Base-by-base conservation (phyloP, 202 grass and related monocot species). In the Schoenoplectus tabernaemontani region DNA sequence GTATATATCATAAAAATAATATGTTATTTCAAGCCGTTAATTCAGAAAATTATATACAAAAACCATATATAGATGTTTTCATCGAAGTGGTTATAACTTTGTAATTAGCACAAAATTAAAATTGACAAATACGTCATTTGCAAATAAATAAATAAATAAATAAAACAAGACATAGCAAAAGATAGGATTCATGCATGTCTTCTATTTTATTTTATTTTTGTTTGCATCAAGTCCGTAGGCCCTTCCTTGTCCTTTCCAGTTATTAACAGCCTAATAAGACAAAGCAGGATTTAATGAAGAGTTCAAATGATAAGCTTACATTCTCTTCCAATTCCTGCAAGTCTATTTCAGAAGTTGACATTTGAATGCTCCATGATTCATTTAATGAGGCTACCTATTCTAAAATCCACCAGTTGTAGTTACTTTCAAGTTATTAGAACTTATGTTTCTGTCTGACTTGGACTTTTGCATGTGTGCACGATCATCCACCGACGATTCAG, bases 291-390 rank as follows among this genome's bases (percentile, higher is more conserved):
- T 36, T 46, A 28, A 46, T 8, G 41, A 71, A 71, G 9, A 48
- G 42, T 71, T 23, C 39, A 47, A 28, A 71, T 30, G 22, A 47
- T 71, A 71, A 12, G 41, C 0, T 7, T 71, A 48, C 41, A 48
- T 71, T 71, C 62, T 70, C 22, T 71, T 71, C 20, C 22, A 30
- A n/a, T n/a, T n/a, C n/a, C n/a, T 30, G 23, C 12, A 72, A 48
- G 67, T 72, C 67, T 5, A 28, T 72, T 72, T 30, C 67, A 72
- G 30, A 72, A 10, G 67, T 72, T 50, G 42, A 72, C 23, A 72
- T 50, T 48, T 72, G 41, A n/a, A 46, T 72, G 43, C 41, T 48
- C 23, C 20, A 10, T 23, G 67, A 23, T n/a, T 50, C 19, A 72
- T 48, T 22, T 41, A 71, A 71, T 46, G 67, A 30, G 22, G 42